These are phyloP conservation scores for Helotiales sp. DNA, from an alignment of 2,329 filamentous ascomycete species.

Conservation along the genomic window DNA sequence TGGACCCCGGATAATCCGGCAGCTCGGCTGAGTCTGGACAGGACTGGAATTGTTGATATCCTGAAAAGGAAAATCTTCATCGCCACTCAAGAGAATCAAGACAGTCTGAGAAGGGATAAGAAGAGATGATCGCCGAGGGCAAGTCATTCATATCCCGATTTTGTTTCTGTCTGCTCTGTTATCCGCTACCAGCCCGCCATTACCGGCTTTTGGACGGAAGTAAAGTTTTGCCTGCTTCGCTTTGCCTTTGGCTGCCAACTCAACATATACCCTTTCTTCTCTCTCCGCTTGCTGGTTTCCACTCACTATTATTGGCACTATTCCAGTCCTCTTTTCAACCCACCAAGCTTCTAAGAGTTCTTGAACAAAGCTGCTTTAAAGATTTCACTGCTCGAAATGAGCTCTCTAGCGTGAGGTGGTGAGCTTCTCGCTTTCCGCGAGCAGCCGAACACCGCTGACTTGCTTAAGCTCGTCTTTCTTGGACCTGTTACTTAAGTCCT, in stretches of 20 bases:
- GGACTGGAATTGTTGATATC: not conserved
- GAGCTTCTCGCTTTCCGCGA: not conserved
- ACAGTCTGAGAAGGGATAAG: not conserved
- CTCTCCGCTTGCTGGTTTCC: no score
- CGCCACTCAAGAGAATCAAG: not conserved
- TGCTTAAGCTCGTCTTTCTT: not conserved
- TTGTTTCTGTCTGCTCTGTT: not conserved
- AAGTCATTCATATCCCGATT: not conserved
- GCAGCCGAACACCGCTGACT: not conserved
- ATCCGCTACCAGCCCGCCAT: not conserved
- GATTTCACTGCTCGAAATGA: not conserved
- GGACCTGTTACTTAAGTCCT: no score
- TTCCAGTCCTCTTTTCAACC: not conserved
- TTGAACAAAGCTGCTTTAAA: not conserved
- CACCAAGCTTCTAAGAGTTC: not conserved
- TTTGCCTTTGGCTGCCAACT: no score
- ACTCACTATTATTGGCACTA: no score
- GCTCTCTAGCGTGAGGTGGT: not conserved
- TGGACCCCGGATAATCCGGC: not conserved
- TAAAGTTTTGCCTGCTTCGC: no score
- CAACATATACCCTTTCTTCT: no score
- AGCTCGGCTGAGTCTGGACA: not conserved
- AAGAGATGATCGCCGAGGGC: not conserved
- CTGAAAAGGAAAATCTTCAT: slow-evolving; percentile 1
- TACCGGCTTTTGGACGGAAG: not conserved